phyloP scores from a whole-genome alignment of 139 green algal species.

The Edaphochlamys debaryana region DNA sequence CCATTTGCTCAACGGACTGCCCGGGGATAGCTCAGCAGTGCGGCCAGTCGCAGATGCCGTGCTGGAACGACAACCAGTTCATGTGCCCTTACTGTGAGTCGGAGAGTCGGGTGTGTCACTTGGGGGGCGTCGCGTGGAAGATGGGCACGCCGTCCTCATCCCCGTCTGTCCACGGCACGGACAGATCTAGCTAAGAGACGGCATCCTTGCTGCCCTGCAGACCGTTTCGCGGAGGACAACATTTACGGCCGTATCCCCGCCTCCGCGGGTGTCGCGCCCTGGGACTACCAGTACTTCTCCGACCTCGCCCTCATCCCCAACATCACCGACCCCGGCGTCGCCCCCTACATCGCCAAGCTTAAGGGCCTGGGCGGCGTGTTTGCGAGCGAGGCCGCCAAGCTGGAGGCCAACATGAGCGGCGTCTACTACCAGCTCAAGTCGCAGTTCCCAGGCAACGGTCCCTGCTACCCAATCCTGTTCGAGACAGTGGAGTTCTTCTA shows the following conservation, averaged over 20 bases:
- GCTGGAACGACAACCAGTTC: conserved; percentile 34
- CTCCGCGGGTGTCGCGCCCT: background rate
- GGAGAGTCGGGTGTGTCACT: conserved; percentile 40
- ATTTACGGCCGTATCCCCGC: conserved; percentile 60
- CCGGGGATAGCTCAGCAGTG: conserved; percentile 51
- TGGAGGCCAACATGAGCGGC: conserved; percentile 46
- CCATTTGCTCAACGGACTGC: conserved; percentile 68
- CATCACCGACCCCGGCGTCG: background rate
- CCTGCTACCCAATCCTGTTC: conserved; percentile 76
- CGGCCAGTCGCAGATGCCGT: conserved; percentile 50
- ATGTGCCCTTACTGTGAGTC: too few species aligned
- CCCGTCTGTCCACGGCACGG: conserved; percentile 47
- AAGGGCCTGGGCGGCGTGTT: conserved; percentile 15
- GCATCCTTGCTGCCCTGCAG: conserved; percentile 80
- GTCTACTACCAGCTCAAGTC: conserved; percentile 65
- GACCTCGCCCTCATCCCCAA: conserved; percentile 34
- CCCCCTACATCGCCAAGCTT: conserved; percentile 26
- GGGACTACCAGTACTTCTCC: conserved; percentile 54
- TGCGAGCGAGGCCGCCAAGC: background rate
- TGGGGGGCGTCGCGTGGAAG: too few species aligned
- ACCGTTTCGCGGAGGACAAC: conserved; percentile 58
- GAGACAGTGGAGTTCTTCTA: conserved; percentile 67
- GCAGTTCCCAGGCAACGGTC: conserved; percentile 71
- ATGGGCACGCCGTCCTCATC: background rate
- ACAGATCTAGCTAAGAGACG: too few species aligned